Evolutionary conservation across 768 basidiomycete genomes (phyloP), one percentile per base, ranked within the genome.

Genomic region (Phlebiopsis flavidoalba): DNA sequence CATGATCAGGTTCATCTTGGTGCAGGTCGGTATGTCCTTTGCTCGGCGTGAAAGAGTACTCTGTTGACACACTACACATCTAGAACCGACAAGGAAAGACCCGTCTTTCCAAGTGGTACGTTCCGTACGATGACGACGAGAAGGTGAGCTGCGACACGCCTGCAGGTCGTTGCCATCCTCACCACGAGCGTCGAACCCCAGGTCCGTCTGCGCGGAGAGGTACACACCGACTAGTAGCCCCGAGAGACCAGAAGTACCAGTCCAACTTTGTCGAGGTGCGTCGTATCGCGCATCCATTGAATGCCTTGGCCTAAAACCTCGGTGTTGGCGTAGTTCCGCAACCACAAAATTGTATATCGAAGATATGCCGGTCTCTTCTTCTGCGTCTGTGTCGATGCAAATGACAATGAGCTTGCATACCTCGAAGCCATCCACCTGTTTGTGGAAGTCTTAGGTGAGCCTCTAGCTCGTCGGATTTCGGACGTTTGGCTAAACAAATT

Each of bases 71-170:
- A 33, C 49, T 36, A 8, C 21, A 40, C 19, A 49, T 64, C 62
- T 66, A 98, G 95, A 98, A 98, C 72, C 87, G 96, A 45, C 97
- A 99, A 77, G 97, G 97, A 17, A 99, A 99, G 78, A 98, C 96
- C 3, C 82, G 97, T 59, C 74, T 98, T 53, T 95, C 93, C 10
- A 98, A 98, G 75, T 99, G 96, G 96, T 98, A 98, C 77, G 93
- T 93, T 26, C 97, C 97, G 1, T 98, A 95, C 66, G 95, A 98
- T 67, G 97, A 99, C 70, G 97, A 99, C 67, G 97, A 98, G 80
- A 99, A 98, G 87, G 93, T 93, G 11, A 21, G 54, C 52, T 11
- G 15, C 40, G 6, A 31, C 26, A 8, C 15, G 54, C 54, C 6
- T 40, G 36, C 37, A 43, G 40, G 40, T 43, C 37, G 54, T 45